These are phyloP conservation scores for Glomus cerebriforme DNA, from an alignment of 192 early-diverging fungal species.

Conservation along the genomic window DNA sequence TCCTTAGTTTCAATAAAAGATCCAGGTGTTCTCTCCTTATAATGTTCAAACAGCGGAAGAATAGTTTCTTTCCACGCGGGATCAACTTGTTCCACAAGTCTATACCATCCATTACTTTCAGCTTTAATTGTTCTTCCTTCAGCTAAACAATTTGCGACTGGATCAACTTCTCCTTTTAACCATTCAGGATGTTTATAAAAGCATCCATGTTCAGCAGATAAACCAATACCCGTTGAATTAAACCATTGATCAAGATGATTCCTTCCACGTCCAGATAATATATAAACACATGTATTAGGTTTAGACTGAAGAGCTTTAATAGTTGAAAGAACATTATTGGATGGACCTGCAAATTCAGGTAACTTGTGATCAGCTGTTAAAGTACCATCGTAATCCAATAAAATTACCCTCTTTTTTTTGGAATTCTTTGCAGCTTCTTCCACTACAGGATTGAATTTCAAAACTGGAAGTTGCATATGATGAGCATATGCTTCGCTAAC, in stretches of 20 bases:
- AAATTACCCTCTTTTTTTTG: slow-evolving; percentile 72
- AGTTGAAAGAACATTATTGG: slow-evolving; percentile 66
- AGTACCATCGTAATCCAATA: slow-evolving; percentile 98
- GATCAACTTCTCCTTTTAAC: slow-evolving; percentile 59
- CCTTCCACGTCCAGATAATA: slow-evolving; percentile 91
- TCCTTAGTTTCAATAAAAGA: slow-evolving; percentile 99
- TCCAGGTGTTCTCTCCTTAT: slow-evolving; percentile 95
- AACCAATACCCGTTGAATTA: slow-evolving; percentile 78
- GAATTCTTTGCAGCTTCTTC: slow-evolving; percentile 54
- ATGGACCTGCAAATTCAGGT: slow-evolving; percentile 93
- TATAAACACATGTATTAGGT: slow-evolving; percentile 92
- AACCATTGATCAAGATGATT: slow-evolving; percentile 94
- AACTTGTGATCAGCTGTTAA: slow-evolving; percentile 81
- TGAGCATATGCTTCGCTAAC: slow-evolving; percentile 63
- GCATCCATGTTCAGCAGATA: slow-evolving; percentile 97
- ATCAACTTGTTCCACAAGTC: slow-evolving; percentile 88
- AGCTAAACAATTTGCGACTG: slow-evolving; percentile 42
- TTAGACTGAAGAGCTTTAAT: slow-evolving; percentile 70
- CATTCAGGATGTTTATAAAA: slow-evolving; percentile 92
- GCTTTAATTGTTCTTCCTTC: slow-evolving; percentile 56
- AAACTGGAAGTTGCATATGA: slow-evolving; percentile 62
- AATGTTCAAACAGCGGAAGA: slow-evolving; percentile 94
- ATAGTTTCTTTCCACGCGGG: slow-evolving; percentile 91
- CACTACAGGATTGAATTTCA: slow-evolving; percentile 56
- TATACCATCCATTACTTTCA: slow-evolving; percentile 78